Percentiles rank a stretch among this genome's conserved stretches.
Conservation (phyloP, 1,284 basidiomycete species). For the Microbotryum saponariae region DNA sequence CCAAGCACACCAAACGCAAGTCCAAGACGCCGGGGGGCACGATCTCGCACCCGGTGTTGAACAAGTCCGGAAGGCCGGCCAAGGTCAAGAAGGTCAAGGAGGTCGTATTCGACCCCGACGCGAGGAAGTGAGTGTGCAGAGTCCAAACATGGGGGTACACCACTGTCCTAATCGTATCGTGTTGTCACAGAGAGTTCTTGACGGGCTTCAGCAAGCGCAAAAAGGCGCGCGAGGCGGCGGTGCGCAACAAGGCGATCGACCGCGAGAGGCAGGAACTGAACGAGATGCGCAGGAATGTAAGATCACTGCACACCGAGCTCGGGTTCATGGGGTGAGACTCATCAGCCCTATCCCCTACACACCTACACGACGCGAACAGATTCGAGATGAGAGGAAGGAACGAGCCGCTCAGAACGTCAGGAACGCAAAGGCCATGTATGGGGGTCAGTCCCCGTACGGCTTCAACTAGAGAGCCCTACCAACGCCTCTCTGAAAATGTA, state of each 20-base stretch:
- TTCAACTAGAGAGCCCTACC: not conserved
- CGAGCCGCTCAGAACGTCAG: constrained; percentile 32
- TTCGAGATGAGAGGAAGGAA: constrained; percentile 32
- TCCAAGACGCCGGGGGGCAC: not conserved
- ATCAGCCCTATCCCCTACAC: not conserved
- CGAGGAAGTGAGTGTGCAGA: constrained; percentile 52
- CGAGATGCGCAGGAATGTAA: constrained; percentile 25
- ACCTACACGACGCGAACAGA: constrained; percentile 5
- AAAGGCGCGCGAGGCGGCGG: constrained; percentile 56
- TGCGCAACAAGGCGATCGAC: constrained; percentile 23
- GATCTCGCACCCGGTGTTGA: not conserved
- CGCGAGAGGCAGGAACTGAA: constrained; percentile 32
- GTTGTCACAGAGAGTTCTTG: constrained; percentile 58
- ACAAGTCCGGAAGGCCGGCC: constrained; percentile 16
- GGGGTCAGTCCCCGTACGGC: constrained; percentile 18
- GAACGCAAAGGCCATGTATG: constrained; percentile 31
- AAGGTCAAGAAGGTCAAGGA: constrained; percentile 32
- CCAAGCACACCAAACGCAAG: constrained; percentile 1
- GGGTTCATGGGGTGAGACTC: too few relatives aligned
- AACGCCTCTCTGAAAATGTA: too few relatives aligned
- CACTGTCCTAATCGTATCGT: too few relatives aligned
- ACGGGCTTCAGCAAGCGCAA: constrained; percentile 84
- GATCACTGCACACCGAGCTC: too few relatives aligned
- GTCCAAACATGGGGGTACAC: not conserved
- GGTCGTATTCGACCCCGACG: constrained; percentile 66